Evolutionary conservation across 2,329 filamentous ascomycete genomes (phyloP), one percentile per base, ranked within the genome.

Genomic region (Emmonsiellopsis sp.): DNA sequence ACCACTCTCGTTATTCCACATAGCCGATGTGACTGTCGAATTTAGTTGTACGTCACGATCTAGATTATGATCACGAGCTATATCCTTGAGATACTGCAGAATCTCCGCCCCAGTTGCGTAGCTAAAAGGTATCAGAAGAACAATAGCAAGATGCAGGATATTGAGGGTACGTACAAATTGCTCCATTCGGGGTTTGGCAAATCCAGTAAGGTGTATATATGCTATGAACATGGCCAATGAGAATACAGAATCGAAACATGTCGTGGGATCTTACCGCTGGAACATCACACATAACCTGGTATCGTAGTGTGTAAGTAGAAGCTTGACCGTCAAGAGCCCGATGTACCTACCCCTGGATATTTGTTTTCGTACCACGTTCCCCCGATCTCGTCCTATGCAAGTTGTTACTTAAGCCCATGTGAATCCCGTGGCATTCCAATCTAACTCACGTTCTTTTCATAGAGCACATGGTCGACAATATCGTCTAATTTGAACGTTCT

Each of bases 221-320:
- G 36, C 36, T 39, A 82, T 5, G 75, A 74, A 63, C 87, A 88
- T 0, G 81, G 83, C 5, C 78, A 78, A 62, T 87, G 84, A 60
- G 88, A 88, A 13, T 84, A 81, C 63, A 86, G 82, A 0, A 83
- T 78, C 0, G 84, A 82, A n/a, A 88, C 79, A 62, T 87, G 83
- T 58, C 84, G 83, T 0, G 82, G 82, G 57, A 85, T 85, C 3
- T 66, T 69, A 51, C 36, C 6, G 36, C 75, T 76, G 51, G 74
- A 70, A 57, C 71, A 60, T 68, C 64, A 55, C 56, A 59, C 13
- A 31, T 53, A 53, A 52, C 60, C 36, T 39, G 36, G 9, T 17
- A 17, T 17, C 17, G 17, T 9, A 39, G 13, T 10, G 36, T n/a
- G 13, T 39, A 9, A 39, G 36, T 39, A 9, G 13, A 10, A n/a